These are phyloP conservation scores for Xylaria sp. DNA, from an alignment of 2,329 filamentous ascomycete species.

Conservation along the genomic window DNA sequence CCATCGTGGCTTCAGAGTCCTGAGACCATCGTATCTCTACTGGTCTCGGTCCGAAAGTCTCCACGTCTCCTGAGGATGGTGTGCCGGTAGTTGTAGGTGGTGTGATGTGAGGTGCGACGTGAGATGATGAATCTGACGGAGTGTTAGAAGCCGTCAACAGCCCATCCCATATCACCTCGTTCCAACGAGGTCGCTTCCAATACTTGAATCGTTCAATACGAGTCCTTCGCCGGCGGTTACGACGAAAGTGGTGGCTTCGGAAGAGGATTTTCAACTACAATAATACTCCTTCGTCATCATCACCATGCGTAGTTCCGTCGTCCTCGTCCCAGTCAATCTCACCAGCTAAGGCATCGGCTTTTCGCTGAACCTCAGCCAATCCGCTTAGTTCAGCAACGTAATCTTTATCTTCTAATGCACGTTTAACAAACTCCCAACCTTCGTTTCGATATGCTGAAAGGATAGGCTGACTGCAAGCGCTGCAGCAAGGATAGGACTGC, in stretches of 20 bases:
- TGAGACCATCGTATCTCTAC: constrained; percentile 29
- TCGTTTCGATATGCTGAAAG: constrained; percentile 72
- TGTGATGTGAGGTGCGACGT: constrained; percentile 32
- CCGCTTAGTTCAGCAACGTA: constrained; percentile 77
- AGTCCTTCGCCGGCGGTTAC: constrained; percentile 38
- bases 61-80: constrained; percentile 28
- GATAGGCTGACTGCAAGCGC: constrained; percentile 78
- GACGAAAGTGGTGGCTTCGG: constrained; percentile 38
- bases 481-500: constrained; percentile 81
- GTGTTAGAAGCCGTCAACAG: constrained; percentile 17
- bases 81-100: constrained; percentile 27
- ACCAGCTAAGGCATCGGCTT: constrained; percentile 45
- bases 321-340: constrained; percentile 51
- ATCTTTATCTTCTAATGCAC: constrained; percentile 77
- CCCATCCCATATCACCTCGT: constrained; percentile 38
- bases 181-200: constrained; percentile 44
- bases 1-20: constrained; percentile 32
- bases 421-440: constrained; percentile 81
- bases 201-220: constrained; percentile 42
- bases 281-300: constrained; percentile 50
- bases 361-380: constrained; percentile 49
- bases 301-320: constrained; percentile 40
- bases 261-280: constrained; percentile 45
- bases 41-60: constrained; percentile 39
- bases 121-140: constrained; percentile 15